These are phyloP conservation scores for Suillus variegatus DNA, from an alignment of 768 basidiomycete species.

Conservation along the genomic window DNA sequence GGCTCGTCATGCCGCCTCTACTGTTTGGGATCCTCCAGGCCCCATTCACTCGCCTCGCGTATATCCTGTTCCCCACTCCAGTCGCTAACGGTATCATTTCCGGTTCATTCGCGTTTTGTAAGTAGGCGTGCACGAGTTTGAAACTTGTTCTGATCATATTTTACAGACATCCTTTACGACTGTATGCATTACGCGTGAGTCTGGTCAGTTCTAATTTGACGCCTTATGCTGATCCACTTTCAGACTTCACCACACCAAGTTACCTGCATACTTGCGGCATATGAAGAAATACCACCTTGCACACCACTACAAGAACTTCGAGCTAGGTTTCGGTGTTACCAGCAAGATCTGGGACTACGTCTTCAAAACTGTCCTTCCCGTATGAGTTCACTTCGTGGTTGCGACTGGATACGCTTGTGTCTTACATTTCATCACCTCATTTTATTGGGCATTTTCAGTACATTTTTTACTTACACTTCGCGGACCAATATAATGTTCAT, in stretches of 20 bases:
- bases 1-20: conserved; percentile 95
- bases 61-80: conserved; percentile 77
- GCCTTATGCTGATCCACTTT: conserved; percentile 14
- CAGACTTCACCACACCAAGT: conserved; percentile 81
- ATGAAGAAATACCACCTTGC: conserved; percentile 98
- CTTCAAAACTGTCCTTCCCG: conserved; percentile 78
- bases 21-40: conserved; percentile 75
- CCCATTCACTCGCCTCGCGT: conserved; percentile 87
- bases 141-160: conserved; percentile 3
- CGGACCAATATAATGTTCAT: conserved; percentile 1
- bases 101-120: conserved; percentile 76
- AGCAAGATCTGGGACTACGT: conserved; percentile 96
- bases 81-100: conserved; percentile 92
- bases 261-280: conserved; percentile 84
- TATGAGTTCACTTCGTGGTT: conserved; percentile 37
- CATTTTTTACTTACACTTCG: neutral
- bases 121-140: conserved; percentile 25
- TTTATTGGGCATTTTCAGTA: neutral
- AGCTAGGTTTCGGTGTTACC: conserved; percentile 96
- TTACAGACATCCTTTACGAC: conserved; percentile 77
- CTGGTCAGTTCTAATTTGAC: conserved; percentile 7
- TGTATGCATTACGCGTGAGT: conserved; percentile 90
- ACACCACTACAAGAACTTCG: conserved; percentile 98
- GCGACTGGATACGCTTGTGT: neutral
- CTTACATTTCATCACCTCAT: neutral